phyloP scores from a whole-genome alignment of 768 basidiomycete genomes.

The Kwoniella heveanensis region DNA sequence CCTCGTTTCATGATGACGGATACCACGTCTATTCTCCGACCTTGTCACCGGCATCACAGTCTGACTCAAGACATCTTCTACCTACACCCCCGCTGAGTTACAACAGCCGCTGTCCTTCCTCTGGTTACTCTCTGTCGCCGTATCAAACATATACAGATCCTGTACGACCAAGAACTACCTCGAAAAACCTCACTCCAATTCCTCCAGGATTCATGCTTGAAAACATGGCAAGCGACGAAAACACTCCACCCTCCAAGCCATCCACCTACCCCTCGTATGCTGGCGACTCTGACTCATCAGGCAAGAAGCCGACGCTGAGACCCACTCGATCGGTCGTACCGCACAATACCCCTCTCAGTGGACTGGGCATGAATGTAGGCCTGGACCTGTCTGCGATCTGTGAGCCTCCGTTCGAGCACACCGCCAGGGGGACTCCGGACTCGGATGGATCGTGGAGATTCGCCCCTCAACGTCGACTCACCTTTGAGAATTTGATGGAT shows the following conservation, averaged over 20 bases:
- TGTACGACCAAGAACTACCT: not conserved
- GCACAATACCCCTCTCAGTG: slow-evolving; percentile 11
- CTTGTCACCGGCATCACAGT: not conserved
- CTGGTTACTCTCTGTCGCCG: not conserved
- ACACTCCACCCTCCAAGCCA: not conserved
- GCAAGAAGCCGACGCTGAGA: slow-evolving; percentile 1
- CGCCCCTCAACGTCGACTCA: not conserved
- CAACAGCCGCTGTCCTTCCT: not conserved
- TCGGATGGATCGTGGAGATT: not conserved
- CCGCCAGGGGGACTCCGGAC: not conserved
- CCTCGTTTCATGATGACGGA: not conserved
- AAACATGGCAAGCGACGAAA: not conserved
- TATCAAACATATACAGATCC: not conserved
- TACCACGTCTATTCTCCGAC: not conserved
- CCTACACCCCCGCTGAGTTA: not conserved
- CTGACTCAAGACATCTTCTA: not conserved
- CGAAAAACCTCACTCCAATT: not conserved
- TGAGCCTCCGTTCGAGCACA: not conserved
- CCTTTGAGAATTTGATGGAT: slow-evolving; percentile 10
- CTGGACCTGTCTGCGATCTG: not conserved
- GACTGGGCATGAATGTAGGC: not conserved
- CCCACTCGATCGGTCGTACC: slow-evolving; percentile 2
- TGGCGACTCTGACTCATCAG: slow-evolving; percentile 17
- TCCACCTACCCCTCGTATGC: not conserved
- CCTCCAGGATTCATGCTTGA: not conserved